Evolutionary conservation across 2,329 filamentous ascomycete genomes (phyloP).

Genomic region (Aplosporella prunicola): DNA sequence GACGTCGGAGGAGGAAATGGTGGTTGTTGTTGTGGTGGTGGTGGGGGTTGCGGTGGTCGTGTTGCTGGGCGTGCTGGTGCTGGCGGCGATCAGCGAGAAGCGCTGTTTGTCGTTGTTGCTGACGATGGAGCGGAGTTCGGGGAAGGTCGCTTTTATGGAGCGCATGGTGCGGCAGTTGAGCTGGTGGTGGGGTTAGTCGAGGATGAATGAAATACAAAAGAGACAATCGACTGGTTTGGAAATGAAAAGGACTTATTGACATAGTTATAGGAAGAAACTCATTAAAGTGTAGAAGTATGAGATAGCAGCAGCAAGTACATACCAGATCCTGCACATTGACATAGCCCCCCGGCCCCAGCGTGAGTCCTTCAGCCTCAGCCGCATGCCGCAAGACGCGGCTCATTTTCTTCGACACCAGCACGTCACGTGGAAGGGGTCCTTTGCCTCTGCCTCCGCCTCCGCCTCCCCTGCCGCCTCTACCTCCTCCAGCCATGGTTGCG

Average conservation of each 20-base stretch:
- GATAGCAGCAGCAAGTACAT: conserved; percentile 20
- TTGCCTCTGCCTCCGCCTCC: not conserved
- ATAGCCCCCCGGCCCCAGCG: conserved; percentile 50
- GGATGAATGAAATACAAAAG: not conserved
- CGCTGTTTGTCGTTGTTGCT: conserved; percentile 79
- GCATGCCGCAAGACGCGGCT: conserved; percentile 52
- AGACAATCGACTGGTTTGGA: not conserved
- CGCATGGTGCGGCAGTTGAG: conserved; percentile 52
- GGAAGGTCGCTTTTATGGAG: conserved; percentile 62
- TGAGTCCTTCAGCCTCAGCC: conserved; percentile 50
- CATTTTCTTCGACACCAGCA: conserved; percentile 41
- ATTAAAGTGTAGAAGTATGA: not conserved
- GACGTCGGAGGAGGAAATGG: conserved; percentile 13
- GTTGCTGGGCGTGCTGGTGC: conserved; percentile 14
- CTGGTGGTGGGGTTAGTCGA: conserved; percentile 22
- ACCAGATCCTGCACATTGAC: conserved; percentile 51
- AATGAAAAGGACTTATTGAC: not conserved
- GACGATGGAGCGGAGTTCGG: conserved; percentile 63
- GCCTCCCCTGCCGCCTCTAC: conserved; percentile 1
- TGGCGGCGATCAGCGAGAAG: conserved; percentile 62
- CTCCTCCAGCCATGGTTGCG: not conserved
- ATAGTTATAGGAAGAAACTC: too few relatives aligned
- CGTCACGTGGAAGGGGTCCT: conserved; percentile 27
- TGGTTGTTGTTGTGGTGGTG: conserved; percentile 5
- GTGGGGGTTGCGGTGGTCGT: conserved; percentile 5